Base-by-base conservation (phyloP, 768 basidiomycete species). In the Polyporus arcularius region DNA sequence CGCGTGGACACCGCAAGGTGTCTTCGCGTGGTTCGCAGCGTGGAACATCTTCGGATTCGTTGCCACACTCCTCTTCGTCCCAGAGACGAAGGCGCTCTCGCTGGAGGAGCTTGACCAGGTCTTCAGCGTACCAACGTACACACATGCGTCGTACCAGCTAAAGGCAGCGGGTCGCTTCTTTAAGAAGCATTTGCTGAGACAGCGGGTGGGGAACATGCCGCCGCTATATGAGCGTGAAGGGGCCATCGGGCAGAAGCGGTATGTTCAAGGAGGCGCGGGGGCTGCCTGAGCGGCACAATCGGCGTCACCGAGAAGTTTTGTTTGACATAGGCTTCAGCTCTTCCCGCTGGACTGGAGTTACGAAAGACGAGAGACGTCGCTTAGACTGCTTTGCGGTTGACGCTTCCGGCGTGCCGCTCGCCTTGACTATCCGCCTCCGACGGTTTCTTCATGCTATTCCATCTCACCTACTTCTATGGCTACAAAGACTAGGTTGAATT, bases 1-100 rank as follows among this genome's bases (percentile, higher is more conserved):
- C 0, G 82, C 85, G 0, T 85, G 90, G 71, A 79, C 76, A 57
- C 83, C 86, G 1, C 82, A 85, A 63, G 90, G 89, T 39, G 88
- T 87, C 3, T 90, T 91, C 70, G 83, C 79, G 10, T 90, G 84
- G 81, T 89, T 87, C 64, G 84, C 84, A 15, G 84, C 72, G 0
- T 86, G 85, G 85, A 70, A 79, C 62, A 67, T 85, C 15, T 61
- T 87, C 15, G 85, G 85, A 57, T 84, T 84, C 65, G 56, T 88
- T 54, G 75, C 81, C 26, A 78, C 87, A 58, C 74, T 88, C 28
- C 72, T 87, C n/a, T 87, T 87, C 63, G 79, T 89, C 5, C 87
- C 85, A 31, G 87, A 89, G 75, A 89, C 87, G 38, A 88, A 88
- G 73, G 79, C 82, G 0, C 78, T 82, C 49, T 82, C 86, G 8